Conservation (phyloP, 2,329 filamentous ascomycete species). For the Pestalotiopsis sp. region DNA sequence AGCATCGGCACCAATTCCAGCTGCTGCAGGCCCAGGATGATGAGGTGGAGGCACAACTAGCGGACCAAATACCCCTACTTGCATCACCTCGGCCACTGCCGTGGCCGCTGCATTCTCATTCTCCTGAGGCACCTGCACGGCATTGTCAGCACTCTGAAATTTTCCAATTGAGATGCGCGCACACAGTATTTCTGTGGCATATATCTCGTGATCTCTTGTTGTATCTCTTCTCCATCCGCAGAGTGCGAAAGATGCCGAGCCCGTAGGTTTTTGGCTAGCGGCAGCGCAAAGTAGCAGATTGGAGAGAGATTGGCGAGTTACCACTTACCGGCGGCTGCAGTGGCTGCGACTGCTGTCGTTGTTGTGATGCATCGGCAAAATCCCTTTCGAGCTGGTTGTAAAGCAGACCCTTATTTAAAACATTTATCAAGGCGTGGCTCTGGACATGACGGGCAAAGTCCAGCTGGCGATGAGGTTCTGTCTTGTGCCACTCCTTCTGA, state of each 20-base stretch:
- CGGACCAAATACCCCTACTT: constrained; percentile 61
- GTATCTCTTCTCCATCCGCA: background rate
- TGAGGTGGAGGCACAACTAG: constrained; percentile 41
- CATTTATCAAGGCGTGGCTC: constrained; percentile 63
- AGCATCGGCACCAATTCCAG: constrained; percentile 29
- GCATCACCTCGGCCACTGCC: constrained; percentile 48
- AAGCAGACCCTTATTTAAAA: constrained; percentile 65
- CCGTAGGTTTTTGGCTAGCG: constrained; percentile 8
- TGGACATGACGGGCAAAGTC: constrained; percentile 67
- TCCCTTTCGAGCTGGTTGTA: constrained; percentile 64
- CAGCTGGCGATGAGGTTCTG: constrained; percentile 63
- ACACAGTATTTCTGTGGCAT: background rate
- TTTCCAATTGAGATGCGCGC: constrained; percentile 20
- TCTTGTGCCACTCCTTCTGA: constrained; percentile 69
- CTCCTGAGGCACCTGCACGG: constrained; percentile 49
- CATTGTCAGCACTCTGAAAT: constrained; percentile 39
- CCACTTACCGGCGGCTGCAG: constrained; percentile 43
- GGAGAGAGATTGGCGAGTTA: background rate
- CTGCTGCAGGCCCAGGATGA: constrained; percentile 30
- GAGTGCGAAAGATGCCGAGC: constrained; percentile 5
- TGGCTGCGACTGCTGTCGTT: background rate
- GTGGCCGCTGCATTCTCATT: constrained; percentile 44
- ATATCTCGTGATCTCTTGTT: background rate
- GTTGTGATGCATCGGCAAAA: constrained; percentile 39
- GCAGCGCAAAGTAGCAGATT: background rate